Evolutionary conservation across 108 stramenopile genomes (phyloP).

Genomic region (Skeletonema grethae): DNA sequence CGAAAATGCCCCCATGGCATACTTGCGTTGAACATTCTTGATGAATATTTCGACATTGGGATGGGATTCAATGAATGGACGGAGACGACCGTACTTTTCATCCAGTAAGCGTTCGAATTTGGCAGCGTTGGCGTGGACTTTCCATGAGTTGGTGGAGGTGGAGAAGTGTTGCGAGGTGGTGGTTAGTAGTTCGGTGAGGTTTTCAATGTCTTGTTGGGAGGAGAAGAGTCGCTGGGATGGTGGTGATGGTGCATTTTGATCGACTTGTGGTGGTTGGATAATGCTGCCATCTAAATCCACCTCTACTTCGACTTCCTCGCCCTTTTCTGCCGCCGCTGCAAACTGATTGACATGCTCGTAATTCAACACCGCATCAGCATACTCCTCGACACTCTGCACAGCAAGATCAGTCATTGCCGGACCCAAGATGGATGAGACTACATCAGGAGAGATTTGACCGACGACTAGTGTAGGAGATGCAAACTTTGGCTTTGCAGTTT

Average conservation of each 20-base stretch:
- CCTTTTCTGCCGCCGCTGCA: conserved; percentile 16
- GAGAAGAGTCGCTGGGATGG: conserved; percentile 36
- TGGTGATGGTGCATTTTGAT: conserved; percentile 18
- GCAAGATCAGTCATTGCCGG: conserved; percentile 62
- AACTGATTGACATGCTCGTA: conserved; percentile 7
- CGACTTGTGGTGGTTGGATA: conserved; percentile 12
- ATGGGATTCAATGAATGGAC: conserved; percentile 76
- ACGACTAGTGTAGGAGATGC: conserved; percentile 58
- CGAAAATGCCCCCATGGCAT: conserved; percentile 70
- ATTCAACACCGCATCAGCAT: conserved; percentile 55
- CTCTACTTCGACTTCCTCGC: conserved; percentile 1
- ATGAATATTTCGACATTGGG: conserved; percentile 76
- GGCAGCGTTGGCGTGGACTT: conserved; percentile 75
- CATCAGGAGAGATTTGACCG: conserved; percentile 71
- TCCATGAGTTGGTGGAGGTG: conserved; percentile 53
- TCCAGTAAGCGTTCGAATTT: conserved; percentile 86
- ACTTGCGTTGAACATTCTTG: conserved; percentile 64
- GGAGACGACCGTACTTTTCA: conserved; percentile 84
- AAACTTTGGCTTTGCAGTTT: conserved; percentile 29
- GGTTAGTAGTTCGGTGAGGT: conserved; percentile 52
- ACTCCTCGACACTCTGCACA: conserved; percentile 48
- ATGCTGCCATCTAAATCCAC: conserved; percentile 29
- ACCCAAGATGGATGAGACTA: conserved; percentile 57
- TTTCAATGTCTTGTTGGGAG: conserved; percentile 56
- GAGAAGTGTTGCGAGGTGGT: conserved; percentile 69